Evolutionary conservation across 768 basidiomycete genomes (phyloP).

Genomic region (Boletus fagicola): DNA sequence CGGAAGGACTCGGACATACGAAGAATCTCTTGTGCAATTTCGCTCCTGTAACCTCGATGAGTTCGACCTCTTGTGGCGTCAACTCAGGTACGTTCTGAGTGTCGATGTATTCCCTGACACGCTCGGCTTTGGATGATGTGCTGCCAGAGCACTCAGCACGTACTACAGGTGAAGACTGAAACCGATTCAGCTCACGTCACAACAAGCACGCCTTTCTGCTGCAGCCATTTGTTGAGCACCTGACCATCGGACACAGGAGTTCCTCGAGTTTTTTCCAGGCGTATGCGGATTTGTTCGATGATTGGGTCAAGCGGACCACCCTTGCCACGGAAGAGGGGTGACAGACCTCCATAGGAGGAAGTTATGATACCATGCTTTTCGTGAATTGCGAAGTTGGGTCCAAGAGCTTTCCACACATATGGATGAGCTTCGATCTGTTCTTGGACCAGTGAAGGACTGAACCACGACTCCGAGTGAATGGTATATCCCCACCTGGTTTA

Average conservation of each 20-base stretch:
- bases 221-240: constrained; percentile 31
- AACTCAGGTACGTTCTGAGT: constrained; percentile 30
- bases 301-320: constrained; percentile 42
- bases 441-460: neutral
- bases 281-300: constrained; percentile 33
- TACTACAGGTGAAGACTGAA: neutral
- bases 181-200: neutral
- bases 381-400: constrained; percentile 35
- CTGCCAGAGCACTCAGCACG: constrained; percentile 16
- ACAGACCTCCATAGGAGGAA: constrained; percentile 41
- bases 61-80: constrained; percentile 23
- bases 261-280: constrained; percentile 27
- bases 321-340: constrained; percentile 35
- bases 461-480: neutral
- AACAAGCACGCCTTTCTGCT: constrained; percentile 12
- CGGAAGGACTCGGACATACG: constrained; percentile 16
- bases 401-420: constrained; percentile 45
- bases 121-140: constrained; percentile 34
- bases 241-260: constrained; percentile 28
- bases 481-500: constrained; percentile 46
- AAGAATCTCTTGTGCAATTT: constrained; percentile 25
- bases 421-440: constrained; percentile 53
- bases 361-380: constrained; percentile 39
- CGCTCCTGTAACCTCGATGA: constrained; percentile 29
- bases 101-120: constrained; percentile 35